Evolutionary conservation across 2,329 filamentous ascomycete species (phyloP).

Genomic region (Fusarium tricinctum): DNA sequence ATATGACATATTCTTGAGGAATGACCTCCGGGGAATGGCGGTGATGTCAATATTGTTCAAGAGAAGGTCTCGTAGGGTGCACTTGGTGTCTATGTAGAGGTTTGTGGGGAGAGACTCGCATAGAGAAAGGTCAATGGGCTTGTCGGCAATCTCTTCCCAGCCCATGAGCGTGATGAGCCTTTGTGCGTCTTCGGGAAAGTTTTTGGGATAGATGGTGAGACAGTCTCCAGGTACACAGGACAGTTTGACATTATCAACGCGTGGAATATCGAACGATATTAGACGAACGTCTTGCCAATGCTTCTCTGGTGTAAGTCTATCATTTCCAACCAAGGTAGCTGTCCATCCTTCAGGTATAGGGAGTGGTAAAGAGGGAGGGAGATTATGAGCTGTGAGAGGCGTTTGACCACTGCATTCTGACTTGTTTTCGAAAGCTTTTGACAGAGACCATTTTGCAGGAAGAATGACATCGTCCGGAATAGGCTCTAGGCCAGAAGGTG

Average conservation of each 20-base stretch:
- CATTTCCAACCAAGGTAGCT: slow-evolving; percentile 75
- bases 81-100: slow-evolving; percentile 57
- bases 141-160: slow-evolving; percentile 82
- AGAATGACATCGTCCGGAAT: slow-evolving; percentile 82
- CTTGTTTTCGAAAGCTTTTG: slow-evolving; percentile 24
- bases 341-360: slow-evolving; percentile 69
- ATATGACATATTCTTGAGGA: slow-evolving; percentile 83
- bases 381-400: slow-evolving; percentile 29
- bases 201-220: slow-evolving; percentile 87
- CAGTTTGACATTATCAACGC: slow-evolving; percentile 41
- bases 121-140: slow-evolving; percentile 67
- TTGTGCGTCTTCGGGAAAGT: slow-evolving; percentile 85
- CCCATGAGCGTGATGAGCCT: slow-evolving; percentile 82
- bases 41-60: slow-evolving; percentile 90
- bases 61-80: slow-evolving; percentile 81
- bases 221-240: slow-evolving; percentile 80
- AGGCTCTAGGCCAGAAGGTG: slow-evolving; percentile 74
- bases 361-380: slow-evolving; percentile 57
- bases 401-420: slow-evolving; percentile 27
- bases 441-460: slow-evolving; percentile 74
- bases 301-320: slow-evolving; percentile 77
- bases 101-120: slow-evolving; percentile 53
- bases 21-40: slow-evolving; percentile 87
- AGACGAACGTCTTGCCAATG: slow-evolving; percentile 97
- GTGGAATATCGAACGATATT: slow-evolving; percentile 70